phyloP scores from a whole-genome alignment of 2,329 filamentous ascomycete genomes.

The Trichoderma brevicompactum region DNA sequence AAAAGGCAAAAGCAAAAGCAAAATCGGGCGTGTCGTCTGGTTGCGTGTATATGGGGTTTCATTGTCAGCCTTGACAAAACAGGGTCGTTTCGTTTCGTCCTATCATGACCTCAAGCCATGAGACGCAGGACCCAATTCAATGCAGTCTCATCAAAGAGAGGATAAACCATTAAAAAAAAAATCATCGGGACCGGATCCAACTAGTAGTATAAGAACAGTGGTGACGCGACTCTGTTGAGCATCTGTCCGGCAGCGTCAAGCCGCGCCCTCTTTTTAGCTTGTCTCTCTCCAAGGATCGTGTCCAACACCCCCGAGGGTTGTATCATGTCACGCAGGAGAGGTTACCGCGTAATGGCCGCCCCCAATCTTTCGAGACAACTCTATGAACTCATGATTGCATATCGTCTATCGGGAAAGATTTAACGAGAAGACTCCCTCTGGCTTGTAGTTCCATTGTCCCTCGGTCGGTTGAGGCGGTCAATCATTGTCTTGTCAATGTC shows the following conservation, averaged over 20 bases:
- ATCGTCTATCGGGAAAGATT: background rate
- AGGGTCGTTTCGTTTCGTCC: background rate
- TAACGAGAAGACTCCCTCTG: slow-evolving; percentile 29
- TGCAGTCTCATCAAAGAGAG: slow-evolving; percentile 33
- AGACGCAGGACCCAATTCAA: background rate
- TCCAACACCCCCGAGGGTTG: no score
- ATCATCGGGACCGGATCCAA: background rate
- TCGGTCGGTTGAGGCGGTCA: slow-evolving; percentile 52
- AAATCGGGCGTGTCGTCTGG: slow-evolving; percentile 23
- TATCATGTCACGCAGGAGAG: no score
- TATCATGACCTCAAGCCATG: background rate
- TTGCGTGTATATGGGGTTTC: slow-evolving; percentile 1
- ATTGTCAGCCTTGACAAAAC: slow-evolving; percentile 31
- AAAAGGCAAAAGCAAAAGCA: no score
- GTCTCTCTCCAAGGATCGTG: background rate
- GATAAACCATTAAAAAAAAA: background rate
- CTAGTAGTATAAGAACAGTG: slow-evolving; percentile 9
- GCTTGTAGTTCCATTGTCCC: slow-evolving; percentile 28
- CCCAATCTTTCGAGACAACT: background rate
- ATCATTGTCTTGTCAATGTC: slow-evolving; percentile 63
- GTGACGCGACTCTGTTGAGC: slow-evolving; percentile 23
- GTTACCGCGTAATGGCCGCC: background rate
- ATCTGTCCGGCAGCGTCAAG: slow-evolving; percentile 34
- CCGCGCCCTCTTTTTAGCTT: background rate
- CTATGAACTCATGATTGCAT: background rate